Base-by-base conservation (phyloP, 345 rosid genomes). In the Cardamine chenopodiifolia region DNA sequence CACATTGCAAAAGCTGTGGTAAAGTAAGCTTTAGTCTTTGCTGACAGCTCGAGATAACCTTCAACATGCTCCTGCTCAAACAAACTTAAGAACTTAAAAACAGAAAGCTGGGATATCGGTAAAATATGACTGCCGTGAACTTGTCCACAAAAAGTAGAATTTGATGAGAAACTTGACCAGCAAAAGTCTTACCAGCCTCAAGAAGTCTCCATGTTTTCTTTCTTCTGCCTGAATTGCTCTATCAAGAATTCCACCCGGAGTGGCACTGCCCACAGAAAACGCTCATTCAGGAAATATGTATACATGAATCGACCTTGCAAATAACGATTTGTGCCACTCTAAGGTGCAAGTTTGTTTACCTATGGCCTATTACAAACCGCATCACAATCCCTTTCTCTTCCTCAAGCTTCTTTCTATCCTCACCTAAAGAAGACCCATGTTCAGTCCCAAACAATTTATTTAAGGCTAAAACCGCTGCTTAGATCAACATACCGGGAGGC, bases 151-250 rank as follows among this genome's bases (percentile, higher is more conserved):
- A 5, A 29, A 39, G 28, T 32, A 29, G 1, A 47, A 2, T 0
- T 4, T 37, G 2, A 45, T 28, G 56, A 73, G 79, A 45, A 70
- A 31, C 25, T 26, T 29, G 39, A 66, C 18, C 18, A 22, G 34
- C 39, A 68, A 35, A 18, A 65, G 58, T 32, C 67, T 34, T 86
- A 95, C 98, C 92, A 95, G 96, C 84, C 97, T 87, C 85, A 95
- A 72, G 81, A 92, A 84, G 85, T 95, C 99, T 14, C 96, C 98
- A 74, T 95, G 99, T 84, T 72, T 92, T 49, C 75, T 82, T 62
- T 92, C 99, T 84, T 95, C 99, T 32, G 99, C 99, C 79, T 92
- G 94, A 75, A 92, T 86, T 42, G 98, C 98, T 79, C 94, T 89
- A 79, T 95, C 99, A 23, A 95, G 91, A 68, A 95, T 92, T 20